Percentiles rank a stretch among this genome's conserved stretches.
These are phyloP conservation scores for Parietaria judaica DNA, from an alignment of 306 rosid genomes.

Conservation along the genomic window DNA sequence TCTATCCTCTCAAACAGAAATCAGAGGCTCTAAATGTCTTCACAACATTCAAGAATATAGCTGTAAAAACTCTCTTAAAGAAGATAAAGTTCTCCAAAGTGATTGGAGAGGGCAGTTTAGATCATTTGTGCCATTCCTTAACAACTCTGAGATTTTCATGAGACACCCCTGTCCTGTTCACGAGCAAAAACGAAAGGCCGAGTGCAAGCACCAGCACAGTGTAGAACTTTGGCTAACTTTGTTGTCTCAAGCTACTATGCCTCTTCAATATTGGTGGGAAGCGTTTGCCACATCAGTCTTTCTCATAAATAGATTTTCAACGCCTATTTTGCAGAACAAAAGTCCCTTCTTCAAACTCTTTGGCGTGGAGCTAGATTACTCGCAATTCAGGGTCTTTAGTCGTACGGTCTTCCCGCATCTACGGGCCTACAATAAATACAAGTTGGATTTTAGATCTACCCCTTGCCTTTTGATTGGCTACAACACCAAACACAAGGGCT, in stretches of 20 bases:
- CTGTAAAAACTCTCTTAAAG: background rate
- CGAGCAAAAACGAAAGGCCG: background rate
- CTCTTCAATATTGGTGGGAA: background rate
- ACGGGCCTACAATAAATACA: background rate
- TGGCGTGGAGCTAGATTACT: background rate
- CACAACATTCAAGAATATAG: background rate
- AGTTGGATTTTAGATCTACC: background rate
- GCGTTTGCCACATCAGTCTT: background rate
- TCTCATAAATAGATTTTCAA: background rate
- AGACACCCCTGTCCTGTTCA: background rate
- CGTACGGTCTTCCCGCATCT: background rate
- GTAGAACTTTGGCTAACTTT: background rate
- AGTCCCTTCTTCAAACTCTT: background rate
- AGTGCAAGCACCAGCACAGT: background rate
- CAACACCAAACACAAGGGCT: background rate
- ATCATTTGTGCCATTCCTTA: background rate
- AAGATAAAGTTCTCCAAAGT: background rate
- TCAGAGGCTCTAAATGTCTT: background rate
- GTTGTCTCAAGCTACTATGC: background rate
- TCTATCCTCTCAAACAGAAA: background rate
- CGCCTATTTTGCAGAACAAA: background rate
- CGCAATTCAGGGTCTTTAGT: background rate
- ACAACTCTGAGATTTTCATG: background rate
- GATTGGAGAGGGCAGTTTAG: background rate
- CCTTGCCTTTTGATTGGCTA: background rate